Evolutionary conservation across 78 protist species (phyloP).

Genomic region (Chrysochromulina tobinii): DNA sequence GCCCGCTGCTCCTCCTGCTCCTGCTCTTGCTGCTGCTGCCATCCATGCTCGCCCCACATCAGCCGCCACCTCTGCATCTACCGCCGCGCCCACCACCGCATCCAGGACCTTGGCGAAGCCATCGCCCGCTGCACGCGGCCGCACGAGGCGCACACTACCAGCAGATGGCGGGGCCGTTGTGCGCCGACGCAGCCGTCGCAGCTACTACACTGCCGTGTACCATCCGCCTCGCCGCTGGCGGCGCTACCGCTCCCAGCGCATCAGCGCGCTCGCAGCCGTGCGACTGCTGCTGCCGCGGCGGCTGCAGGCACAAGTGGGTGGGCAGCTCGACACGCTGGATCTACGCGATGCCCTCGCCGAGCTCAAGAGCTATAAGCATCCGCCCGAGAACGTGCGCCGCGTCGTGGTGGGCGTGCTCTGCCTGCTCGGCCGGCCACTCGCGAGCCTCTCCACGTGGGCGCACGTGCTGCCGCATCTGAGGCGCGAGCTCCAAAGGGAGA

Average conservation of each 20-base stretch:
- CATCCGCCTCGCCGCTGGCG: neutral
- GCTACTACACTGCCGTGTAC: too few species aligned
- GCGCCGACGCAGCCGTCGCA: too few species aligned
- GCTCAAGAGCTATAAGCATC: neutral
- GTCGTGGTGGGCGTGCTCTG: neutral
- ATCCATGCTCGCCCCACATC: neutral
- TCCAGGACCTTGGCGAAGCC: too few species aligned
- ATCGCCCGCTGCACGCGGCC: too few species aligned
- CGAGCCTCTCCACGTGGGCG: neutral
- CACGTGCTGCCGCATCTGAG: neutral
- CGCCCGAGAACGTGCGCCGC: neutral
- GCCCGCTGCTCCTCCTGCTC: too few species aligned
- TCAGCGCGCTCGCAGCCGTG: neutral
- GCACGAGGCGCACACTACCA: too few species aligned
- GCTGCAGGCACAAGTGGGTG: neutral
- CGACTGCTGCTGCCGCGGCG: neutral
- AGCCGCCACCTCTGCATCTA: too few species aligned
- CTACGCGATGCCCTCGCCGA: neutral
- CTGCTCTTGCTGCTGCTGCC: neutral
- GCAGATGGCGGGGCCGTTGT: too few species aligned
- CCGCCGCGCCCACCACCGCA: too few species aligned
- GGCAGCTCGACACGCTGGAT: neutral
- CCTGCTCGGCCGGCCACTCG: neutral
- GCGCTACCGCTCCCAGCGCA: neutral
- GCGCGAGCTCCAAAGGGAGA: neutral